Evolutionary conservation across 805 yeast species (phyloP), one percentile per base, ranked within the genome.

Genomic region (Pichia manshurica): DNA sequence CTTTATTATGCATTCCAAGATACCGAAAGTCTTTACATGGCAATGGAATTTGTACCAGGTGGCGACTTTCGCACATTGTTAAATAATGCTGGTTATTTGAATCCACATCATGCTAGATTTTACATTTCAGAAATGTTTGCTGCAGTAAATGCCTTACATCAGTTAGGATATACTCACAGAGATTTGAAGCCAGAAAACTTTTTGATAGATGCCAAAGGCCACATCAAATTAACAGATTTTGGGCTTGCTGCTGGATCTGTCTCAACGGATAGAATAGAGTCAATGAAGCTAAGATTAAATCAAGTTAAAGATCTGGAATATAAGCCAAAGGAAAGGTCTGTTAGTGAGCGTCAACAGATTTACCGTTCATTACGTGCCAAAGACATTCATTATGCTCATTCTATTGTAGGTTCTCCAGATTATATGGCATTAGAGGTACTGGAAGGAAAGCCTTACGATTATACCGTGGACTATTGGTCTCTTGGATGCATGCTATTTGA

Each of bases 1-100:
- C 73, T 93, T 44, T 74, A 88, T 49, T 93, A 93, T 64, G 96
- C 98, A 2, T 93, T 93, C 70, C 99, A 93, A 66, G 98, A 93
- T 67, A 67, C 82, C 0, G 90, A 86, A 52, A 86, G 85, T 60
- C 86, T 93, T 28, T 93, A 87, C 58, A 73, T 93, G 60, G 99
- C 99, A 2, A 93, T 93, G 99, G 99, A 93, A 65, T 93, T 87
- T 66, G 99, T 93, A n/a, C 97, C 99, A 8, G 99, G 99, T 50
- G 99, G 99, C 46, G 99, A 93, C 64, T 93, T 87, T 71, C 82
- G 99, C 62, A 93, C 99, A 0, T 70, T 93, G 51, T 77, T 93
- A 54, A 90, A 89, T 65, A 91, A 90, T 64, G 91, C 98, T 5
- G 96, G 96, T 32, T 86, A 85, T 49, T 71, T 93, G 56, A 86